Conservation (phyloP, 1,139 yeast genomes). For the Yamadazyma diddensiae region DNA sequence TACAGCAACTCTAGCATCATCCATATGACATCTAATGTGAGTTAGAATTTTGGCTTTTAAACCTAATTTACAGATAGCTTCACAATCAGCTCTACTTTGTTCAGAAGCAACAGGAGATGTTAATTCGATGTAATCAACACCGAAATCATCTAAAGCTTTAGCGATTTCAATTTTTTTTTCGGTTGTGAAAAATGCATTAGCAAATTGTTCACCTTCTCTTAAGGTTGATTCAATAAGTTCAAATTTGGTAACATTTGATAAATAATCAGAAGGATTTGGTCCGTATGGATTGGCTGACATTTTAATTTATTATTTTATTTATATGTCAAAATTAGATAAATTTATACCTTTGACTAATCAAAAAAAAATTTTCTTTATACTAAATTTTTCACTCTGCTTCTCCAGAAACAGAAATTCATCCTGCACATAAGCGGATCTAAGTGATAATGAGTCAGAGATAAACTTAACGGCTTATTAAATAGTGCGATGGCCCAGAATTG, state of each 20-base stretch:
- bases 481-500: background rate
- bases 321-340: background rate
- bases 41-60: constrained; percentile 89
- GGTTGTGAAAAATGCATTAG: constrained; percentile 92
- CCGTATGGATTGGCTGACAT: constrained; percentile 73
- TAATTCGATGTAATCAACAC: constrained; percentile 95
- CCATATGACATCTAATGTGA: constrained; percentile 98
- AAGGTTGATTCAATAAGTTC: constrained; percentile 93
- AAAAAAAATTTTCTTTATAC: constrained; percentile 5
- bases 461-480: background rate
- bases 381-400: constrained; percentile 2
- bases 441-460: constrained; percentile 11
- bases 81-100: constrained; percentile 90
- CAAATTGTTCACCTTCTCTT: constrained; percentile 98
- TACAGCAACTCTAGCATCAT: constrained; percentile 95
- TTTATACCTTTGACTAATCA: constrained; percentile 4
- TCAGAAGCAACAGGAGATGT: constrained; percentile 98
- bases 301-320: background rate
- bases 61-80: constrained; percentile 96
- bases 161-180: constrained; percentile 98
- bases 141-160: constrained; percentile 94
- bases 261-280: constrained; percentile 88
- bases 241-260: constrained; percentile 86
- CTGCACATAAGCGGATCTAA: constrained; percentile 2
- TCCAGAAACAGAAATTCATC: background rate